Percentiles rank a stretch among this genome's conserved stretches.
Conservation (phyloP, 1,139 yeast species). For the Protomyces lactucae-debilis region DNA sequence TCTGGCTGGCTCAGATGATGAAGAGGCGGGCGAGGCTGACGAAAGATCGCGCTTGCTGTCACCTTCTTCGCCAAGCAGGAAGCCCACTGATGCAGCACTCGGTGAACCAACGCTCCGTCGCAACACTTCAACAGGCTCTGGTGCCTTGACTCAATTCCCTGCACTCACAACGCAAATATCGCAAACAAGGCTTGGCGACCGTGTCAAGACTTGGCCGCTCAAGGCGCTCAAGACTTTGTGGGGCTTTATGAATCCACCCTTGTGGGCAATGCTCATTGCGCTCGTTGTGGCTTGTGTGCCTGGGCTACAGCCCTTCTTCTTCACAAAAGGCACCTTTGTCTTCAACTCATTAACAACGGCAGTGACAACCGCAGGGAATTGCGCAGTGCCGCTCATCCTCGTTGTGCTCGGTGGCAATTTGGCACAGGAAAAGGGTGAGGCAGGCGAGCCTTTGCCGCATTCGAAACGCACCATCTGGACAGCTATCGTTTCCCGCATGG, state of each 20-base stretch:
- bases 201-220: not conserved
- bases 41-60: not conserved
- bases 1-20: conserved; percentile 7
- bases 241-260: conserved; percentile 83
- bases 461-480: conserved; percentile 54
- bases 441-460: conserved; percentile 50
- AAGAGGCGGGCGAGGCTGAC: not conserved
- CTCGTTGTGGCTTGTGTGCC: conserved; percentile 80
- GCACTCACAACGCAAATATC: conserved; percentile 9
- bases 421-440: conserved; percentile 39
- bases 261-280: conserved; percentile 84
- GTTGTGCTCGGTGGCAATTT: conserved; percentile 57
- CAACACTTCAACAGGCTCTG: conserved; percentile 5
- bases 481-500: conserved; percentile 69
- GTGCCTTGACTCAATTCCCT: conserved; percentile 21
- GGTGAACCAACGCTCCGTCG: not conserved
- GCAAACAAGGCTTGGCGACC: not conserved
- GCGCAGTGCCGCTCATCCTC: conserved; percentile 75
- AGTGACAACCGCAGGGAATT: conserved; percentile 71
- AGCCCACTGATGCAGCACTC: not conserved
- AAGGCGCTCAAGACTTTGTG: conserved; percentile 31
- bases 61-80: not conserved
- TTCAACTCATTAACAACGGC: conserved; percentile 75
- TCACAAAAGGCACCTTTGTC: conserved; percentile 56
- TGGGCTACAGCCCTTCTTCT: conserved; percentile 59